Base-by-base conservation (phyloP, 306 rosid genomes). In the Hippophae gyantsensis region DNA sequence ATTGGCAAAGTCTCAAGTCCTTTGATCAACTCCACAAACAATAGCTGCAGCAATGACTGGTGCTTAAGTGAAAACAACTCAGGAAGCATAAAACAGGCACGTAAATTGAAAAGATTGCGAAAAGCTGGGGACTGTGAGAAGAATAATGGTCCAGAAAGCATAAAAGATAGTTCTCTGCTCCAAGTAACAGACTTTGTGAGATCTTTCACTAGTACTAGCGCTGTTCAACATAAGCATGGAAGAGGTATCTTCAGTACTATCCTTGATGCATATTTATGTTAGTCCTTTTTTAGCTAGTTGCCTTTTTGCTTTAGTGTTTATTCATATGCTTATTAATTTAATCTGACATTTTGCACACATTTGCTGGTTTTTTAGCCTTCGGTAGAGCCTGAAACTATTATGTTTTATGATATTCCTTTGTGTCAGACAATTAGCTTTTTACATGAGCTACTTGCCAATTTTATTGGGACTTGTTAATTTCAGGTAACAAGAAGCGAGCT, bases 71-170 rank as follows among this genome's bases (percentile, higher is more conserved):
- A 72, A 58, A 89, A 83, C 47, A 76, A 68, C 74, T 61, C 73
- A 13, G 74, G 14, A 69, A 79, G 93, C 69, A 67, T 79, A 44
- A 73, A 83, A 74, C 81, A 69, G 57, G 63, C 62, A 27, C 75
- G 63, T 71, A 87, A 69, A 73, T 81, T 90, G 44, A 87, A 83
- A 71, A 83, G 98, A 58, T 65, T 90, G 86, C 77, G 86, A 63
- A 90, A 81, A 81, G 66, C 79, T 74, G 87, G 72, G 55, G 80
- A 74, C 42, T 25, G 44, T 43, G 75, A 69, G 46, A 61, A 70
- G 53, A 63, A 42, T 49, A 45, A 65, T 79, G 78, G 81, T 69
- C 62, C 44, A 67, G 74, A 81, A 66, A 70, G 42, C 66, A 59
- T 8, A 49, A 59, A 53, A 68, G 63, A 43, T n/a, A 56, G 56